Percentiles rank a stretch among this genome's conserved stretches.
Conservation (phyloP, 2,329 filamentous ascomycete species). For the Trichoderma brevicompactum region DNA sequence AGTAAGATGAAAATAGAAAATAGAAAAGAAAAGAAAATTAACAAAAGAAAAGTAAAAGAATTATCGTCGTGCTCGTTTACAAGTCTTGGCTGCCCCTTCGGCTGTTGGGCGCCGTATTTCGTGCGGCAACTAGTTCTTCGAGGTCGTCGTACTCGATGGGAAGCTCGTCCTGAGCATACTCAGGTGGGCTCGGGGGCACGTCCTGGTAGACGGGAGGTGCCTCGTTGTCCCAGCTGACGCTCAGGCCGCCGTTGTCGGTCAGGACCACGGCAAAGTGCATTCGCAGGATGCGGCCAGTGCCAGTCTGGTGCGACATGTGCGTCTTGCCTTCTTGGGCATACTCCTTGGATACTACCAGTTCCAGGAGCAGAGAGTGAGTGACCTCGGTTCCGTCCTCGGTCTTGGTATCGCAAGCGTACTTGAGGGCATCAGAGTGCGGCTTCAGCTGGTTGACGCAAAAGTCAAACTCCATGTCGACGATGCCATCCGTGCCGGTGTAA, state of each 20-base stretch:
- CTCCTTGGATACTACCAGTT: constrained; percentile 93
- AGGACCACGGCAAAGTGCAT: constrained; percentile 87
- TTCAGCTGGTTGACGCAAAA: constrained; percentile 51
- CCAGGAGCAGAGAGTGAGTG: constrained; percentile 83
- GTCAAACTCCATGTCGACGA: constrained; percentile 69
- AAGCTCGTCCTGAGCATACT: constrained; percentile 55
- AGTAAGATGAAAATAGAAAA: background rate
- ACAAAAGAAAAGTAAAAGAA: constrained; percentile 3
- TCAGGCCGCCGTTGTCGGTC: constrained; percentile 82
- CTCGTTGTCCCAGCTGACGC: constrained; percentile 97
- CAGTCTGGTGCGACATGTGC: constrained; percentile 77
- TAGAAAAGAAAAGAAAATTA: background rate
- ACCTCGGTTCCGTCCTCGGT: constrained; percentile 76
- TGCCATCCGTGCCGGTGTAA: constrained; percentile 44
- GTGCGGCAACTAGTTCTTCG: constrained; percentile 39
- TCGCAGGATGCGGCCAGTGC: constrained; percentile 84
- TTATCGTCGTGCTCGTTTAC: constrained; percentile 13
- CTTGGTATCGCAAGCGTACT: constrained; percentile 78
- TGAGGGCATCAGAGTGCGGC: constrained; percentile 53
- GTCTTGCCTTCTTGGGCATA: constrained; percentile 74
- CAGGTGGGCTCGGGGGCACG: constrained; percentile 83
- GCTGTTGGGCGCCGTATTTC: constrained; percentile 29
- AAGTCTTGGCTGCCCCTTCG: constrained; percentile 27
- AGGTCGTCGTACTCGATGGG: constrained; percentile 47
- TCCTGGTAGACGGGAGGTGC: constrained; percentile 92